Base-by-base conservation (phyloP, 2,329 filamentous ascomycete genomes). In the Stachybotrys chartarum region DNA sequence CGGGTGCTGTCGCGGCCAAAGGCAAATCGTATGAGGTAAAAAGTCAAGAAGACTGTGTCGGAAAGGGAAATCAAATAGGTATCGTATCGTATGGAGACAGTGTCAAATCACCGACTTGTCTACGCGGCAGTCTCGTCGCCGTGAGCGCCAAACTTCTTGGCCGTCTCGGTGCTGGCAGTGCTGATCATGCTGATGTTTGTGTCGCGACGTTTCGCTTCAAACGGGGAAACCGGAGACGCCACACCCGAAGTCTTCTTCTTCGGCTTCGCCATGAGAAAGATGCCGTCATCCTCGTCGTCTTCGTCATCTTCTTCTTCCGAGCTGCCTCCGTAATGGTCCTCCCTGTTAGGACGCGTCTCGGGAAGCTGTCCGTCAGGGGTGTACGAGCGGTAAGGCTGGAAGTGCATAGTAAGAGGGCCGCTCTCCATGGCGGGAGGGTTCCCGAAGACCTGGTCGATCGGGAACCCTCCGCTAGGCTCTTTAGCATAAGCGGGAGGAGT, bases 101-200 rank as follows among this genome's bases (percentile, higher is more conserved):
- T 47, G 45, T 8, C 24, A 42, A 42, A 14, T 6, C 52, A 57
- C 49, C 35, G 35, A 14, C 35, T 42, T 14, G 51, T 58, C 56
- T 60, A 58, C 58, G 68, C 35, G 35, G 35, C 14, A 14, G 10
- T 14, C 35, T 42, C 66, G 58, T 69, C 71, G 57, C 68, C 68
- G 57, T 72, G 66, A 52, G 74, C 63, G 45, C 70, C 59, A 17
- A 82, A 65, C 65, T 83, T 84, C 70, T 84, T 86, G 45, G 83
- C 83, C 48, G 83, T 86, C 61, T 85, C 83, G 1, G 81, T 84
- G 64, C 82, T 85, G 35, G 78, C 80, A 31, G 82, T 79, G 60
- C 81, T 84, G 1, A 79, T 80, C 60, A 84, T 82, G 54, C 81
- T 84, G 1, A 79, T 80, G 61, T 84, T 82, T 53, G 83, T 86